Base-by-base conservation (phyloP, 345 rosid species). In the Geranium brycei region DNA sequence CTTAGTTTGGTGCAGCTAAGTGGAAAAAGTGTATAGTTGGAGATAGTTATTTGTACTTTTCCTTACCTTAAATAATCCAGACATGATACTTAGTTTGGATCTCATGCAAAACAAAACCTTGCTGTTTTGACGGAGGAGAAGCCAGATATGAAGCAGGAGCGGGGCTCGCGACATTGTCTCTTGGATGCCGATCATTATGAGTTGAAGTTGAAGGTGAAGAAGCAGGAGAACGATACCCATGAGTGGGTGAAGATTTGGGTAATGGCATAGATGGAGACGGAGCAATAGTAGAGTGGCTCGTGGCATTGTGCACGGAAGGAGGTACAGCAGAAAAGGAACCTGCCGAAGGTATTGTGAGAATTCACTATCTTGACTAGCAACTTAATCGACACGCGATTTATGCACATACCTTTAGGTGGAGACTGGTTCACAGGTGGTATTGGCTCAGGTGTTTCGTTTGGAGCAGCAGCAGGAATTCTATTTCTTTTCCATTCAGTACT, bases 381-480 rank as follows among this genome's bases (percentile, higher is more conserved):
- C 53, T 47, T 47, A 8, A 47, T 10, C 11, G 53, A 11, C 53
- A 47, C 11, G 10, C 15, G 19, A 59, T 19, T 19, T 19, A 31
- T 31, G 7, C 19, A 19, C 32, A 15, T 61, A 66, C 74, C 69
- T 66, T 66, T 41, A 1, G 63, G 19, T 51, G 69, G 69, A 60
- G 71, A 68, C 32, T 56, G 65, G 19, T 65, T 62, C 7, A 16
- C 0, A 2, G 69, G 66, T 61, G 74, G 59, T 14, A 61, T 40
- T 59, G 68, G 31, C 17, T 4, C 53, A 57, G 79, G 64, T 64
- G 67, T 73, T 66, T 70, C 70, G 68, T 71, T 63, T 17, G 79
- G 68, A 3, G 95, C 93, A 67, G 85, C 76, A 76, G 69, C 74
- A 2, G 98, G 98, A 69, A 63, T 75, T 68, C 71, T 73, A 61